These are phyloP conservation scores for Colletotrichum sp. DNA, from an alignment of 2,329 filamentous ascomycete species.

Conservation along the genomic window DNA sequence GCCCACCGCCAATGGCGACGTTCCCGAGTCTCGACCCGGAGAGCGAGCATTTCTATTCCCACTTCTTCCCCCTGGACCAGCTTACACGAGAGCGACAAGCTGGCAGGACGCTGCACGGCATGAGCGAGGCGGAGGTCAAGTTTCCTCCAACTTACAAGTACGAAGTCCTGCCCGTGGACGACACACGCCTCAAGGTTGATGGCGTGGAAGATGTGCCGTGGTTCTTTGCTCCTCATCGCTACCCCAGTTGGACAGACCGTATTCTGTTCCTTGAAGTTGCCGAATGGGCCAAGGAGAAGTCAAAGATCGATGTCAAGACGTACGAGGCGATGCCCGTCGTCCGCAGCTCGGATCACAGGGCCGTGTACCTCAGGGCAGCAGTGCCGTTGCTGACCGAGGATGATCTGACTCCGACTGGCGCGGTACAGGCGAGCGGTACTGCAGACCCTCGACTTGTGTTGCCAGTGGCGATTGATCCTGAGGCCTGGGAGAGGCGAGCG, in stretches of 20 bases:
- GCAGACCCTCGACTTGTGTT: conserved; percentile 48
- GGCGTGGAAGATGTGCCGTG: conserved; percentile 51
- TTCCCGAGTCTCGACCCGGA: conserved; percentile 66
- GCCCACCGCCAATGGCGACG: conserved; percentile 63
- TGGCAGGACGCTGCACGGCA: conserved; percentile 75
- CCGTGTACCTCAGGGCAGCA: conserved; percentile 74
- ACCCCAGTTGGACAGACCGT: conserved; percentile 93
- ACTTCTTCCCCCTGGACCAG: conserved; percentile 78
- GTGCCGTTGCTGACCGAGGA: conserved; percentile 62
- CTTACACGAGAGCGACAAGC: conserved; percentile 72
- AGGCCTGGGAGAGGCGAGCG: conserved; percentile 57
- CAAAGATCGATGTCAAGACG: conserved; percentile 54
- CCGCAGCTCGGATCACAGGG: conserved; percentile 84
- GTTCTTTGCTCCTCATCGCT: conserved; percentile 81
- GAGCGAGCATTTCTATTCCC: conserved; percentile 64
- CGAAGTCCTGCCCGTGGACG: conserved; percentile 45
- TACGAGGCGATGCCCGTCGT: conserved; percentile 82
- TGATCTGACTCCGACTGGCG: conserved; percentile 40
- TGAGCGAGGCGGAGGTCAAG: conserved; percentile 73
- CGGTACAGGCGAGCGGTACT: background rate
- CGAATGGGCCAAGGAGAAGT: conserved; percentile 47
- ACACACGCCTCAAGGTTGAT: conserved; percentile 22
- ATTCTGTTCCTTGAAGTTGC: conserved; percentile 76
- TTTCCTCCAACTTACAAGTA: conserved; percentile 98
- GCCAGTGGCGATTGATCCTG: conserved; percentile 57